Conservation (phyloP, 2,329 filamentous ascomycete species). For the Ciborinia camelliae region DNA sequence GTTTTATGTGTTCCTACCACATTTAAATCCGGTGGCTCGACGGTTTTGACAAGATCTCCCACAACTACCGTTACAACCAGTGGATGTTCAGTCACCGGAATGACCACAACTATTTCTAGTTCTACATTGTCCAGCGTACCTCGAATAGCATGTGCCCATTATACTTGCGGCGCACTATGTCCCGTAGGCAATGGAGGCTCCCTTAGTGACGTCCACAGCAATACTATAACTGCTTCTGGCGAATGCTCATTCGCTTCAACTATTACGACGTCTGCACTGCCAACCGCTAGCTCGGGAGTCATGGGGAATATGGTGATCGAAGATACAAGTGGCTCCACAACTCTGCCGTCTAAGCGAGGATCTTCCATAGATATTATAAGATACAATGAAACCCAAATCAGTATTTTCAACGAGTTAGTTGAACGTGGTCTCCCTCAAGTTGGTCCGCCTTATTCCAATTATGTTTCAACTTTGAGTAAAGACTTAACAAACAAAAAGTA, state of each 20-base stretch:
- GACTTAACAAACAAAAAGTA: too few relatives aligned
- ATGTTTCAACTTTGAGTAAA: neutral
- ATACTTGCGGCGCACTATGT: neutral
- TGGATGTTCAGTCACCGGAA: neutral
- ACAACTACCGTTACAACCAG: neutral
- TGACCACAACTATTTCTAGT: neutral
- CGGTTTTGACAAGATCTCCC: neutral
- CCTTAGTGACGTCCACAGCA: too few relatives aligned
- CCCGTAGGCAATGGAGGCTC: neutral
- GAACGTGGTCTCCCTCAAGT: neutral
- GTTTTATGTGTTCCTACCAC: neutral
- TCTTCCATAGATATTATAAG: neutral
- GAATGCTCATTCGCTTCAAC: neutral
- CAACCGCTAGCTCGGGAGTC: neutral
- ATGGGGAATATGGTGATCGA: neutral
- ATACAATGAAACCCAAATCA: neutral
- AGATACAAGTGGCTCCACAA: neutral
- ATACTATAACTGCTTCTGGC: neutral
- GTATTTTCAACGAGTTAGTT: neutral
- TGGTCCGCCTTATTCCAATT: neutral
- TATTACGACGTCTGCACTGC: neutral
- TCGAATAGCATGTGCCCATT: neutral
- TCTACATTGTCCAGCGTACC: neutral
- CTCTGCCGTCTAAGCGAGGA: neutral
- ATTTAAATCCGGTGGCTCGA: neutral